phyloP scores from a whole-genome alignment of 768 basidiomycete genomes.

The Piloderma croceum region DNA sequence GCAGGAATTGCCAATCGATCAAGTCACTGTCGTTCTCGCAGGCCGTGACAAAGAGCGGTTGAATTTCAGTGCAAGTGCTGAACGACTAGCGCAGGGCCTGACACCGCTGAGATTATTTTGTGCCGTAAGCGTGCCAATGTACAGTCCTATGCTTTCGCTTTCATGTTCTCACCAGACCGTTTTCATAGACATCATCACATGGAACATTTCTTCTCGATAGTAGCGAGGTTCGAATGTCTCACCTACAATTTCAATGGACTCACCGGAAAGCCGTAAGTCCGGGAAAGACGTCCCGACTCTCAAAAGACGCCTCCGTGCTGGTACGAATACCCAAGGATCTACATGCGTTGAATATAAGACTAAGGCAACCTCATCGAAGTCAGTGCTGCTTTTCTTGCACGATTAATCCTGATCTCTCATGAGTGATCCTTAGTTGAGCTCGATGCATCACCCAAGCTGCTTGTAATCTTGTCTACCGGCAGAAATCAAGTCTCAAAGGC shows the following conservation, averaged over 20 bases:
- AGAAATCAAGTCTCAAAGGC: slow-evolving; percentile 58
- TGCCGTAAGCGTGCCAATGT: slow-evolving; percentile 46
- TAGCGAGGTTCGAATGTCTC: slow-evolving; percentile 60
- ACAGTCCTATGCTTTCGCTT: background rate
- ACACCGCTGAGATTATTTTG: slow-evolving; percentile 59
- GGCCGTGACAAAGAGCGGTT: slow-evolving; percentile 62
- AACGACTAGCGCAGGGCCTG: slow-evolving; percentile 51
- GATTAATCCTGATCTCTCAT: no score
- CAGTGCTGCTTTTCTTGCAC: slow-evolving; percentile 3
- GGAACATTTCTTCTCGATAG: slow-evolving; percentile 67
- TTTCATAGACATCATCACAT: slow-evolving; percentile 57
- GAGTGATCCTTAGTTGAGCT: slow-evolving; percentile 51
- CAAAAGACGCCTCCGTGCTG: slow-evolving; percentile 32
- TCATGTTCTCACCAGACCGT: slow-evolving; percentile 3
- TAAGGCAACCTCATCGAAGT: slow-evolving; percentile 49
- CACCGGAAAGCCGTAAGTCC: slow-evolving; percentile 34
- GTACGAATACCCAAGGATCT: slow-evolving; percentile 62
- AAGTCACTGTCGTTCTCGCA: slow-evolving; percentile 52
- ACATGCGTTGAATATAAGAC: slow-evolving; percentile 54
- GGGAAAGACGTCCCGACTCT: slow-evolving; percentile 20
- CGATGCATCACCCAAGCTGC: slow-evolving; percentile 48
- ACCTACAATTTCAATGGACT: slow-evolving; percentile 62
- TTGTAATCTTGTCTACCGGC: slow-evolving; percentile 58
- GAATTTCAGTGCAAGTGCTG: slow-evolving; percentile 41
- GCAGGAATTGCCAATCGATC: slow-evolving; percentile 58